Percentiles rank a stretch among this genome's conserved stretches.
phyloP scores from a whole-genome alignment of 176 grass and related monocot species.

The Neostapfia colusana region DNA sequence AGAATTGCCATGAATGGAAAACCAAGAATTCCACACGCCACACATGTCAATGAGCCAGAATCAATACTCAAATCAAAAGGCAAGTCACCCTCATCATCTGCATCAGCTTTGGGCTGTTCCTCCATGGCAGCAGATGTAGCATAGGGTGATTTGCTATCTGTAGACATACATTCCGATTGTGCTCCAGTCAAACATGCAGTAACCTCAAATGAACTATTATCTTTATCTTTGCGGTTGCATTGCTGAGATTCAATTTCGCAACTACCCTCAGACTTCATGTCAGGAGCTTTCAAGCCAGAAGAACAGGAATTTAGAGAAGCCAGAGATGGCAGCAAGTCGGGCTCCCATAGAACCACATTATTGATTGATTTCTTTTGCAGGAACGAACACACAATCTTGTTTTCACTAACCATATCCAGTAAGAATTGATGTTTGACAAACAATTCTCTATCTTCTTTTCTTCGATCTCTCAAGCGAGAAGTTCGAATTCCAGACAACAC shows the following conservation, averaged over 20 bases:
- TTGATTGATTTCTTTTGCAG: constrained; percentile 57
- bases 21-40: constrained; percentile 98
- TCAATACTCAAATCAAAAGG: constrained; percentile 92
- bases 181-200: background rate
- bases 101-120: constrained; percentile 26
- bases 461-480: constrained; percentile 84
- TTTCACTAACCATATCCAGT: constrained; percentile 93
- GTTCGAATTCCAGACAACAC: constrained; percentile 72
- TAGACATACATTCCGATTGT: constrained; percentile 26
- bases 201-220: constrained; percentile 30
- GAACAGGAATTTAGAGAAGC: constrained; percentile 40
- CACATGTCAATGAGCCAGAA: constrained; percentile 95
- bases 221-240: constrained; percentile 30
- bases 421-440: constrained; percentile 88
- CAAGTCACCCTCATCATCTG: constrained; percentile 62
- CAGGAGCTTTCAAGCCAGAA: constrained; percentile 44
- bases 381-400: constrained; percentile 61
- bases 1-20: constrained; percentile 97
- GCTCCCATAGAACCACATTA: constrained; percentile 83
- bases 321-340: constrained; percentile 67
- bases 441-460: constrained; percentile 92
- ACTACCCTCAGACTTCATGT: constrained; percentile 34
- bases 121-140: constrained; percentile 21
- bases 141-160: constrained; percentile 29
- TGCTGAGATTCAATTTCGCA: constrained; percentile 17